Conservation (phyloP, 2,329 filamentous ascomycete species). For the Colletotrichum salicis region DNA sequence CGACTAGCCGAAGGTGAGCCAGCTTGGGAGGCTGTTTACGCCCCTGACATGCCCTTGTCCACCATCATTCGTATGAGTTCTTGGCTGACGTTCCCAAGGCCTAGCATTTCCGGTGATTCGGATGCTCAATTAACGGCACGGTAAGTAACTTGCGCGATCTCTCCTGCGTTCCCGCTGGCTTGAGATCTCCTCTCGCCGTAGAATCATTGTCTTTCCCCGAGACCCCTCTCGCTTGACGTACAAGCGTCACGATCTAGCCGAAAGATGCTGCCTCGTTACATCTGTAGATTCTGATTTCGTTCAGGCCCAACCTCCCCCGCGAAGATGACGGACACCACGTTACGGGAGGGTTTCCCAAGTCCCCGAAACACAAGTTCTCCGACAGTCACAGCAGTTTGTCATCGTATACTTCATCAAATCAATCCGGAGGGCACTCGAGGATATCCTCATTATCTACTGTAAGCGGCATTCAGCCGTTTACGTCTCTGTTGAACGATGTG, state of each 20-base stretch:
- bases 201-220: neutral
- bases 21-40: neutral
- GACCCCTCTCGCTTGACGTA: neutral
- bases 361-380: conserved; percentile 55
- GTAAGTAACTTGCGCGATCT: conserved; percentile 13
- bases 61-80: neutral
- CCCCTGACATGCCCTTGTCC: neutral
- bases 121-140: conserved; percentile 37
- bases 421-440: conserved; percentile 60
- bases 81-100: neutral
- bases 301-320: conserved; percentile 35
- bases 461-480: conserved; percentile 51
- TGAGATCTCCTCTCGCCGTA: neutral
- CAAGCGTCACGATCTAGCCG: neutral
- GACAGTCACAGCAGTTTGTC: conserved; percentile 65
- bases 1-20: conserved; percentile 19
- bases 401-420: conserved; percentile 58
- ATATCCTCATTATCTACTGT: conserved; percentile 65
- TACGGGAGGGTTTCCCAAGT: conserved; percentile 36
- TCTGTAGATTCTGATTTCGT: conserved; percentile 34
- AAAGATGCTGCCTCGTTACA: neutral
- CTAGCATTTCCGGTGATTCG: conserved; percentile 27
- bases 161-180: neutral
- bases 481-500: conserved; percentile 49
- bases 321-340: conserved; percentile 35